Conservation (phyloP, 805 yeast species). For the Naumovozyma castellii region DNA sequence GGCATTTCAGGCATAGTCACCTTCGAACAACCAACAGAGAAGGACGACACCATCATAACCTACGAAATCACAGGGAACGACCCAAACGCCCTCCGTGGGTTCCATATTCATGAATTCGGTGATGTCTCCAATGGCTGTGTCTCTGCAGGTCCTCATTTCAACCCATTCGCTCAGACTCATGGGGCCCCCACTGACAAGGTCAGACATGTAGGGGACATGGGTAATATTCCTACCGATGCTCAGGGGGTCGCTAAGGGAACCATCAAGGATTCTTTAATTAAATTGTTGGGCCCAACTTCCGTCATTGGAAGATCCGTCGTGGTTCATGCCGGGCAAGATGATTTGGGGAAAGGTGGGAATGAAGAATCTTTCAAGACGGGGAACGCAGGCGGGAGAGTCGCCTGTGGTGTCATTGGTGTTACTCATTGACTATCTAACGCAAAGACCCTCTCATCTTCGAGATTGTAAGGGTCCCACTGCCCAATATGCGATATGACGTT, state of each 20-base stretch:
- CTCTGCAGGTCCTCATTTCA: conserved; percentile 95
- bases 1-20: conserved; percentile 78
- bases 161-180: conserved; percentile 81
- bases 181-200: conserved; percentile 71
- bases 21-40: conserved; percentile 75
- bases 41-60: conserved; percentile 73
- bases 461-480: too few relatives aligned
- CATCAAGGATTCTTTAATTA: conserved; percentile 65
- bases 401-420: conserved; percentile 92
- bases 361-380: conserved; percentile 91
- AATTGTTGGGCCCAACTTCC: conserved; percentile 78
- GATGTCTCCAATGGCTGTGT: conserved; percentile 96
- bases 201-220: conserved; percentile 72
- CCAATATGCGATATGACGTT: too few relatives aligned
- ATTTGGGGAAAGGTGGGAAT: conserved; percentile 88
- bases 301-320: conserved; percentile 93
- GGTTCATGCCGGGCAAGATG: conserved; percentile 87
- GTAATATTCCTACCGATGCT: conserved; percentile 84
- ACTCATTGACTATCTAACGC: conserved; percentile 8
- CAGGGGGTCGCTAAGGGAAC: conserved; percentile 87
- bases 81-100: conserved; percentile 84
- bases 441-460: not conserved
- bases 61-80: conserved; percentile 88
- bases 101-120: conserved; percentile 97
- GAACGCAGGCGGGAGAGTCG: conserved; percentile 96